phyloP scores from a whole-genome alignment of 768 basidiomycete species.

The Phlebiopsis gigantea region DNA sequence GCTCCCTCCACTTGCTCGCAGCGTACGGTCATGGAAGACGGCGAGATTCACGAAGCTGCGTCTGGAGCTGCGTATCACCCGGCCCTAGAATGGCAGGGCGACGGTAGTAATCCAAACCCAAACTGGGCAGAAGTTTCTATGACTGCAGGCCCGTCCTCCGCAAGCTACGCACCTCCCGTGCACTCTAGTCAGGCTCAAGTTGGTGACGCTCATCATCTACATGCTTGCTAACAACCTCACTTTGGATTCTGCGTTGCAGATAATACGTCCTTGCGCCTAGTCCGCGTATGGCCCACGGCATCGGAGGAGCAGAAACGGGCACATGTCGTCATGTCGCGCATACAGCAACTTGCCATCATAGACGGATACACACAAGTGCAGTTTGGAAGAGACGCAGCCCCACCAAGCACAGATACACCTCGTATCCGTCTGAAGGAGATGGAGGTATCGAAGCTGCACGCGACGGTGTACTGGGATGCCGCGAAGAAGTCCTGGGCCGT shows the following conservation, averaged over 20 bases:
- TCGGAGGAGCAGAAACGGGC: neutral
- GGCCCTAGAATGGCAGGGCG: constrained; percentile 57
- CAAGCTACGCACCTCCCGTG: neutral
- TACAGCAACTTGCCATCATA: constrained; percentile 51
- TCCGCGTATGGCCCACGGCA: constrained; percentile 25
- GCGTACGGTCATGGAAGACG: constrained; percentile 17
- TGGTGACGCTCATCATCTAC: constrained; percentile 4
- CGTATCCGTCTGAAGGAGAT: constrained; percentile 78
- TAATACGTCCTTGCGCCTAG: constrained; percentile 31
- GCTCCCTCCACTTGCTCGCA: neutral
- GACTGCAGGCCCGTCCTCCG: neutral
- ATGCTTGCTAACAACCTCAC: constrained; percentile 3
- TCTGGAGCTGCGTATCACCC: constrained; percentile 37
- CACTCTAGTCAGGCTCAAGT: constrained; percentile 1
- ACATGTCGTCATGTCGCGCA: constrained; percentile 42
- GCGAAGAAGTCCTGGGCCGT: constrained; percentile 57
- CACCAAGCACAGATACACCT: constrained; percentile 46
- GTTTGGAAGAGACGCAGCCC: constrained; percentile 65
- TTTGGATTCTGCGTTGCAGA: neutral
- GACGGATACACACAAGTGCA: constrained; percentile 62
- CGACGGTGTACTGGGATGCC: constrained; percentile 68
- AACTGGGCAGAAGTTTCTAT: neutral
- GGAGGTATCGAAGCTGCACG: constrained; percentile 78
- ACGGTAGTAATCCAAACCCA: constrained; percentile 12
- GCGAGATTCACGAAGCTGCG: constrained; percentile 18